phyloP scores from a whole-genome alignment of 2,329 filamentous ascomycete genomes.

The Botryotinia convoluta region DNA sequence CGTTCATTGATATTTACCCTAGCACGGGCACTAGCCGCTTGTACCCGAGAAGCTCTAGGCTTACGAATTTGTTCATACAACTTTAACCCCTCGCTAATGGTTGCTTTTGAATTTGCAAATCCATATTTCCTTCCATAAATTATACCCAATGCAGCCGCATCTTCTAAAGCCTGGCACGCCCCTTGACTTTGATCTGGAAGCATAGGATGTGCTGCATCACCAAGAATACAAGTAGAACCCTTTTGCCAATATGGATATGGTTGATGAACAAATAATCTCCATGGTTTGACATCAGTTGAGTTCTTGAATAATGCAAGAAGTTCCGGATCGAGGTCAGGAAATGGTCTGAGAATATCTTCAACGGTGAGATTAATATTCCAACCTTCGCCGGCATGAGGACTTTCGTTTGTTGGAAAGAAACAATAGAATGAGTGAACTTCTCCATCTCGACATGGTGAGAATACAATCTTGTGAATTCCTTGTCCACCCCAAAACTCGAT shows the following conservation, averaged over 20 bases:
- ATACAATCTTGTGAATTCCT: conserved; percentile 43
- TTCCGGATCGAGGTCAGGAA: conserved; percentile 53
- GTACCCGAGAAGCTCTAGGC: conserved; percentile 53
- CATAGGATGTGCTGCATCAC: conserved; percentile 67
- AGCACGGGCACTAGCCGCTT: conserved; percentile 55
- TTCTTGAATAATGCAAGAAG: conserved; percentile 32
- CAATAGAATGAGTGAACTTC: conserved; percentile 43
- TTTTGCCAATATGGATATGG: conserved; percentile 58
- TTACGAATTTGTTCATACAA: conserved; percentile 51
- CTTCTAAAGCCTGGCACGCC: conserved; percentile 46
- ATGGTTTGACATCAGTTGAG: conserved; percentile 36
- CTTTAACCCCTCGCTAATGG: conserved; percentile 42
- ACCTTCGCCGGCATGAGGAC: conserved; percentile 32
- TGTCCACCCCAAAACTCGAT: conserved; percentile 41
- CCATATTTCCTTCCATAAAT: conserved; percentile 31
- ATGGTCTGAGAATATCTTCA: conserved; percentile 59
- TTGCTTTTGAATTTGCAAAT: conserved; percentile 17
- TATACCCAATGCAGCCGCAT: conserved; percentile 40
- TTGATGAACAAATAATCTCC: conserved; percentile 46
- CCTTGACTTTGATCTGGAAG: conserved; percentile 68
- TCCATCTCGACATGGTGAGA: conserved; percentile 41
- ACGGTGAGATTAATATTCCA: conserved; percentile 40
- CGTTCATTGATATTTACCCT: conserved; percentile 58
- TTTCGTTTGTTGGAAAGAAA: conserved; percentile 38
- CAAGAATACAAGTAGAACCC: conserved; percentile 53